These are phyloP conservation scores for Quercus dentata DNA, from an alignment of 306 rosid genomes.

Conservation along the genomic window DNA sequence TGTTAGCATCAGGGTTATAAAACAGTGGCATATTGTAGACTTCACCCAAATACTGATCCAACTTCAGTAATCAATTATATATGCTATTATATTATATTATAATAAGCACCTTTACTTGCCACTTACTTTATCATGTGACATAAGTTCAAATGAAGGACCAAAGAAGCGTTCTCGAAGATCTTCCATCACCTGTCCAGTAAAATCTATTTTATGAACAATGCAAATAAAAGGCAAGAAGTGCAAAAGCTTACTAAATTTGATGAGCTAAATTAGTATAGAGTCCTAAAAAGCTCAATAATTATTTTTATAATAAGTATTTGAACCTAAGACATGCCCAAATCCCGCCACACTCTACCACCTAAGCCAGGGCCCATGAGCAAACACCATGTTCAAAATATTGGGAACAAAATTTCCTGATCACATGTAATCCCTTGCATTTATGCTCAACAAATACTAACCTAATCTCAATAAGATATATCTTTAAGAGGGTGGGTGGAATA, in stretches of 20 bases:
- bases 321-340: not conserved
- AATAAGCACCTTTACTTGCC: not conserved
- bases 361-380: not conserved
- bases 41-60: conserved; percentile 1
- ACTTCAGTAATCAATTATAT: not conserved
- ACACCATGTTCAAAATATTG: not conserved
- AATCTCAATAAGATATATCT: not conserved
- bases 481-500: not conserved
- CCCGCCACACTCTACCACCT: not conserved
- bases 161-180: conserved; percentile 79
- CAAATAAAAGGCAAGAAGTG: not conserved
- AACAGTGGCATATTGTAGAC: not conserved
- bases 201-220: conserved; percentile 1
- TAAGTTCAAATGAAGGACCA: conserved; percentile 80
- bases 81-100: too few species aligned
- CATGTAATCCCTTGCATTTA: not conserved
- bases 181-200: conserved; percentile 44
- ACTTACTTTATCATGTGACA: conserved; percentile 82
- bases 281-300: not conserved
- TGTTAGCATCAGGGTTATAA: not conserved
- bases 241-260: not conserved
- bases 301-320: not conserved
- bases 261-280: not conserved
- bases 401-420: not conserved
- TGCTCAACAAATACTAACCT: not conserved